Base-by-base conservation (phyloP, 176 grass and related monocot genomes). In the Chrysopogon serrulatus region DNA sequence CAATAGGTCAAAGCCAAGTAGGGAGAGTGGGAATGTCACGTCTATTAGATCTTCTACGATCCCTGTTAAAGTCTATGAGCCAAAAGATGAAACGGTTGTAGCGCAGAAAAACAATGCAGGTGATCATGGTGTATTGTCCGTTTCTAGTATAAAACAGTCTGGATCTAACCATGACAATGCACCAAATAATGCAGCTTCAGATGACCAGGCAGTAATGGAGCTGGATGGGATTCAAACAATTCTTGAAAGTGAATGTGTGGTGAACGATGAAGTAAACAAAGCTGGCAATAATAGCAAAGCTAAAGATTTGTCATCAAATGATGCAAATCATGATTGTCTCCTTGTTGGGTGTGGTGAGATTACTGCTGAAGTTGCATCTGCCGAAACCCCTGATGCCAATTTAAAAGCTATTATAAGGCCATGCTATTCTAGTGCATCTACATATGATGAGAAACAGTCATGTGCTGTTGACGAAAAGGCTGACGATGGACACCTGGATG, bases 1-100 rank as follows among this genome's bases (percentile, higher is more conserved):
- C 79, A 90, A 90, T 57, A 90, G 88, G 57, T 86, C 88, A 83
- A 90, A 90, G 36, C 42, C 78, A 68, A 86, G 31, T 59, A 86
- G 82, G 64, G 87, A 92, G 49, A 83, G 40, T 81, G 47, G 10
- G 24, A 91, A 83, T 53, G 48, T 90, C 65, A 43, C 76, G 70
- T 89, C 81, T 41, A 66, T 85, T 68, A 94, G 23, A 83, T 87
- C 84, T 83, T 78, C 84, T 39, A 48, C 27, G 16, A 28, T 61
- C 36, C 74, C 62, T 77, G 78, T 80, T 47, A 80, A 18, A 71
- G 48, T 21, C 76, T 79, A 49, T 61, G 41, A 84, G 71, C 82
- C 74, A 72, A 94, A 71, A 32, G 84, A 60, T 73, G 37, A 45
- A 68, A 83, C 88, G 14, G 74, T 27, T 57, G 19, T 66, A 78